Conservation (phyloP, 768 basidiomycete genomes). For the Omphalotus guepiniiformis region DNA sequence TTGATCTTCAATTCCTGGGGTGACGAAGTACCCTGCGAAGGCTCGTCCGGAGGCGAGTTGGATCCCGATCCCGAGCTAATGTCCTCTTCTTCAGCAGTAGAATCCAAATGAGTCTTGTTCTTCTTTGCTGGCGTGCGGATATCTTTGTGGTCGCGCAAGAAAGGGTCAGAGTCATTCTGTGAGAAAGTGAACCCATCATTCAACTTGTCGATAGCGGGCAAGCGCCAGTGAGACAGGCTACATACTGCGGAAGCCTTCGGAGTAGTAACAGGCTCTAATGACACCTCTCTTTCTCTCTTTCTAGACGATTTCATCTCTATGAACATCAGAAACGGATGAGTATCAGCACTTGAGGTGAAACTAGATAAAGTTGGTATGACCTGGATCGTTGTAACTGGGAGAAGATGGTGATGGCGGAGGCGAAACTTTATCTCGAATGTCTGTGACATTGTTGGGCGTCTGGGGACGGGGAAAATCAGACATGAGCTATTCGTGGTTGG, state of each 20-base stretch:
- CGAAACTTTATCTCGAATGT: background rate
- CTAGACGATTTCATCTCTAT: slow-evolving; percentile 49
- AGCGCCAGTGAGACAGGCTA: slow-evolving; percentile 23
- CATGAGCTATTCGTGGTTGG: background rate
- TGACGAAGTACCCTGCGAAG: slow-evolving; percentile 45
- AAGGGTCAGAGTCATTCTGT: slow-evolving; percentile 17
- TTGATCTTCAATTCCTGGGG: slow-evolving; percentile 69
- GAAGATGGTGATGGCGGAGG: slow-evolving; percentile 41
- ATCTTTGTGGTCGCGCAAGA: slow-evolving; percentile 15
- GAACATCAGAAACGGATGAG: slow-evolving; percentile 8
- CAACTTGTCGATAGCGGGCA: slow-evolving; percentile 16
- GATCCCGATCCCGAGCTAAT: slow-evolving; percentile 33
- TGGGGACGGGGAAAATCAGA: background rate
- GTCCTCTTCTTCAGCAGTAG: slow-evolving; percentile 64
- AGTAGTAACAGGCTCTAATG: slow-evolving; percentile 56
- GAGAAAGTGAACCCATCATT: slow-evolving; percentile 8
- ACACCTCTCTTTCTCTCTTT: slow-evolving; percentile 78
- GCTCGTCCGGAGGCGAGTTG: slow-evolving; percentile 32
- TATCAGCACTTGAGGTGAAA: slow-evolving; percentile 13
- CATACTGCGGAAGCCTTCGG: slow-evolving; percentile 39
- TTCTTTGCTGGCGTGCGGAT: slow-evolving; percentile 69
- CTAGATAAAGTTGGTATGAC: slow-evolving; percentile 25
- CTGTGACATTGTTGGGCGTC: background rate
- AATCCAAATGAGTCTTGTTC: slow-evolving; percentile 59
- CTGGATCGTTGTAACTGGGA: slow-evolving; percentile 39